A percentile compares a stretch with the other conserved stretches of the same genome.
phyloP scores from a whole-genome alignment of 1,284 basidiomycete genomes.

The Sanghuangporus weigelae region DNA sequence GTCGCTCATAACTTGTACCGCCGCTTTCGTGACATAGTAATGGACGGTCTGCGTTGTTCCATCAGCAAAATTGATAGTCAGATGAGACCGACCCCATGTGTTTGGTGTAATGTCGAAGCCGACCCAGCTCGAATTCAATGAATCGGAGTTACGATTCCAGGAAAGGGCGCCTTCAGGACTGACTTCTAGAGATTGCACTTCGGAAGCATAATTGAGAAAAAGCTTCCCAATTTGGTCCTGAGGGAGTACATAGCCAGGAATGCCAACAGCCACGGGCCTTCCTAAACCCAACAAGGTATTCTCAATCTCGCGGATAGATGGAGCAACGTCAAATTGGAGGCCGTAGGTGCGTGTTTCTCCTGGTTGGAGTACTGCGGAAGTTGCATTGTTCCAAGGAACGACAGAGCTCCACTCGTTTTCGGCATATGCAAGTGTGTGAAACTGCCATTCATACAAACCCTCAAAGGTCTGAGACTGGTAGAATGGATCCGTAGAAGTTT shows the following conservation, averaged over 20 bases:
- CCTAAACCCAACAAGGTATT: slow-evolving; percentile 35
- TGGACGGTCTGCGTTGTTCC: slow-evolving; percentile 50
- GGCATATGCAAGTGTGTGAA: slow-evolving; percentile 54
- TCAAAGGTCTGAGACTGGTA: slow-evolving; percentile 61
- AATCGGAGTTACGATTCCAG: slow-evolving; percentile 40
- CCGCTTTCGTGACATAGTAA: slow-evolving; percentile 47
- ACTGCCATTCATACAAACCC: slow-evolving; percentile 56
- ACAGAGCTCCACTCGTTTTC: slow-evolving; percentile 50
- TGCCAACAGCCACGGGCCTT: slow-evolving; percentile 47
- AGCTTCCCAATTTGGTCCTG: slow-evolving; percentile 46
- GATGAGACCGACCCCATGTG: slow-evolving; percentile 46
- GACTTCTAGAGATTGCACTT: slow-evolving; percentile 39
- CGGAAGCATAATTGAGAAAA: slow-evolving; percentile 42
- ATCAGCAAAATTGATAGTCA: slow-evolving; percentile 47
- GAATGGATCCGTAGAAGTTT: slow-evolving; percentile 38
- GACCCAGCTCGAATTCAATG: slow-evolving; percentile 37
- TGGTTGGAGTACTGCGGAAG: slow-evolving; percentile 43
- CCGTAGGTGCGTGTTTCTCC: slow-evolving; percentile 49
- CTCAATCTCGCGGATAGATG: slow-evolving; percentile 49
- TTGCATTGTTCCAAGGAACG: slow-evolving; percentile 51
- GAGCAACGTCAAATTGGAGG: slow-evolving; percentile 44
- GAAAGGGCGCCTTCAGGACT: slow-evolving; percentile 44
- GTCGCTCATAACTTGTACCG: slow-evolving; percentile 41
- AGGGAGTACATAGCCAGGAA: slow-evolving; percentile 51
- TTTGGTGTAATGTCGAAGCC: slow-evolving; percentile 44